phyloP scores from a whole-genome alignment of 768 basidiomycete species.

The Boletus subcaerulescens region DNA sequence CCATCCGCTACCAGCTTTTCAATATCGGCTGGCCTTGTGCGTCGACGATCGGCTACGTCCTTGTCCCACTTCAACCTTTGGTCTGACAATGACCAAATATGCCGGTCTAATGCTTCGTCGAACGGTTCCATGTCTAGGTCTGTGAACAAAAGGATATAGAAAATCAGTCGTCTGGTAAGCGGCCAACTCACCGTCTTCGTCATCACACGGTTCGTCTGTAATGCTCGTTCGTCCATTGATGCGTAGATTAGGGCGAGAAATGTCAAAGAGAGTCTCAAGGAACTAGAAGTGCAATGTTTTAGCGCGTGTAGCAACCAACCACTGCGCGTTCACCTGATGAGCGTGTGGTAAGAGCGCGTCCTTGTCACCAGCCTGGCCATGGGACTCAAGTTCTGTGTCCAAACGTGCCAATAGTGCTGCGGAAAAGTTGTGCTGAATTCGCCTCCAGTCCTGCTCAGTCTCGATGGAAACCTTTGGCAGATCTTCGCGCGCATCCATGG shows the following conservation, averaged over 20 bases:
- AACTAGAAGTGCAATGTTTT: constrained; percentile 39
- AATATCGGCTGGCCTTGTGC: constrained; percentile 56
- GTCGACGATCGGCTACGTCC: constrained; percentile 64
- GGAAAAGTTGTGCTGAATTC: constrained; percentile 53
- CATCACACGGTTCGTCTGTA: constrained; percentile 58
- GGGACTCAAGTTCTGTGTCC: constrained; percentile 43
- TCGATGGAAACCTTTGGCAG: constrained; percentile 60
- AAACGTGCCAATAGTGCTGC: constrained; percentile 44
- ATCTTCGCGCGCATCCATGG: constrained; percentile 40
- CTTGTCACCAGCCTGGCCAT: constrained; percentile 40
- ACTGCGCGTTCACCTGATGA: constrained; percentile 40
- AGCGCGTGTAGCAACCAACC: background rate
- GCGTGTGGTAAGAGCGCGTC: constrained; percentile 49
- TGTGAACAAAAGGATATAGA: background rate
- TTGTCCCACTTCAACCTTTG: constrained; percentile 74
- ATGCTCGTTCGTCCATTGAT: constrained; percentile 66
- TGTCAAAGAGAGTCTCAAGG: constrained; percentile 57
- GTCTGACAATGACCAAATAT: constrained; percentile 76
- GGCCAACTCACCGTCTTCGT: constrained; percentile 47
- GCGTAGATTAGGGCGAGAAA: constrained; percentile 68
- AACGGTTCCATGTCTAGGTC: constrained; percentile 70
- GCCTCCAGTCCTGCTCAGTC: constrained; percentile 62
- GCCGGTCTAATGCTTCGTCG: constrained; percentile 81
- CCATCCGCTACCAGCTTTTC: constrained; percentile 40
- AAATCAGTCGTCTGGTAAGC: background rate